Conservation (phyloP, 768 basidiomycete genomes). For the Hygrophoropsis aurantiaca region DNA sequence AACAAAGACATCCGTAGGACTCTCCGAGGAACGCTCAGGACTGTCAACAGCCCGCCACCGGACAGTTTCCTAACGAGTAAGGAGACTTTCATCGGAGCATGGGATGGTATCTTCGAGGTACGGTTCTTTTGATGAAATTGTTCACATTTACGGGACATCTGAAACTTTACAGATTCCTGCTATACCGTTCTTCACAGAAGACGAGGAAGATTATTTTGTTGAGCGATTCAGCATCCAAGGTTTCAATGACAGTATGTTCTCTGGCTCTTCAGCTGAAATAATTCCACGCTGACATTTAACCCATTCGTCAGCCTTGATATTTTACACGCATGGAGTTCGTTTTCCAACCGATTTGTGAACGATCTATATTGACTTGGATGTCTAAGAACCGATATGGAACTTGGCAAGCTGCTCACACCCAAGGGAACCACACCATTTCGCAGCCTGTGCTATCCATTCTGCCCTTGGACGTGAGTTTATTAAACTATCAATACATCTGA, state of each 20-base stretch:
- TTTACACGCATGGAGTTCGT: constrained; percentile 57
- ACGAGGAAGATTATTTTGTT: constrained; percentile 72
- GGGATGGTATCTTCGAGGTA: constrained; percentile 45
- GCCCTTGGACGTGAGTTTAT: constrained; percentile 34
- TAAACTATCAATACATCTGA: not conserved
- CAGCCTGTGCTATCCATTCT: constrained; percentile 42
- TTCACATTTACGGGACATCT: not conserved
- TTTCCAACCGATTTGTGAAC: not conserved
- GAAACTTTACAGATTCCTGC: constrained; percentile 50
- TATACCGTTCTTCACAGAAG: constrained; percentile 55
- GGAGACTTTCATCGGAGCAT: constrained; percentile 54
- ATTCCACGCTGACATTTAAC: not conserved
- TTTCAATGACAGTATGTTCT: constrained; percentile 58
- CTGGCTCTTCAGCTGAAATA: not conserved
- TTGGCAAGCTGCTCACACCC: constrained; percentile 36
- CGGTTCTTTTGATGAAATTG: not conserved
- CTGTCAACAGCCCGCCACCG: constrained; percentile 55
- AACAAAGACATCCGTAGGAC: constrained; percentile 55
- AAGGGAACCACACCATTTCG: constrained; percentile 43
- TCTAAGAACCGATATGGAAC: constrained; percentile 38
- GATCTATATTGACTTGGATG: not conserved
- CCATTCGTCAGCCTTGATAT: constrained; percentile 52
- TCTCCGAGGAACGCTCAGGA: constrained; percentile 55
- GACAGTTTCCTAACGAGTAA: constrained; percentile 48
- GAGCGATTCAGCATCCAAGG: constrained; percentile 58